Evolutionary conservation across 2,329 filamentous ascomycete species (phyloP), one percentile per base, ranked within the genome.

Genomic region (Ascochyta pisi): DNA sequence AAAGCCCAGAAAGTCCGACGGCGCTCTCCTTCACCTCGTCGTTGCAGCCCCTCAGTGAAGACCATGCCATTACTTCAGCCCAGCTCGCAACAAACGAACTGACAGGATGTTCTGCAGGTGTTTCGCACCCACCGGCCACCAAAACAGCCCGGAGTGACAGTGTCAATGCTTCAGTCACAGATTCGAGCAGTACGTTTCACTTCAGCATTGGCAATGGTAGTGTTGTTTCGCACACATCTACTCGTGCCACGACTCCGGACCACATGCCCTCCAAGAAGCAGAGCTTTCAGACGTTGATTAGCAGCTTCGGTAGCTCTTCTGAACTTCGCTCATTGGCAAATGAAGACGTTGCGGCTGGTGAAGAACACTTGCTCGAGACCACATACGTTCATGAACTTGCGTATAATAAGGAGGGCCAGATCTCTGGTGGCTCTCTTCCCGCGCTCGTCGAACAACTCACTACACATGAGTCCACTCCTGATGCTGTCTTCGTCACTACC

Each of bases 381-480:
- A 96, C 93, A 0, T 97, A 86, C 69, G 91, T 92, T 0, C 91
- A 97, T 69, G 94, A 99, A 72, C 83, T 99, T 43, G 87, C 96
- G 69, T 89, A 91, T 74, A 97, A 96, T 79, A 96, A 96, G 74
- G 94, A 98, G 64, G 93, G 94, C 1, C 90, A 96, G 60, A 89
- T 99, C n/a, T 91, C 91, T 38, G 95, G 95, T 42, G 95, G 95
- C 13, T 96, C 92, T 3, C 83, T 99, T 12, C 87, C 90, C 5
- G 95, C 95, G 2, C 81, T 99, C 26, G 89, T 99, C n/a, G 95
- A 99, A 79, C 89, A 92, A 60, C 84, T 99, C 38, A 98, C 95
- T 0, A 92, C 91, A 0, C 92, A 96, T 72, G 92, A 97, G 73
- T 90, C 92, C 0, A 96, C 94, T 0, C 95, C 95, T 0, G 94